Percentiles rank a stretch among this genome's conserved stretches.
Evolutionary conservation across 805 yeast species (phyloP).

Genomic region (Schizosaccharomyces cryophilus): DNA sequence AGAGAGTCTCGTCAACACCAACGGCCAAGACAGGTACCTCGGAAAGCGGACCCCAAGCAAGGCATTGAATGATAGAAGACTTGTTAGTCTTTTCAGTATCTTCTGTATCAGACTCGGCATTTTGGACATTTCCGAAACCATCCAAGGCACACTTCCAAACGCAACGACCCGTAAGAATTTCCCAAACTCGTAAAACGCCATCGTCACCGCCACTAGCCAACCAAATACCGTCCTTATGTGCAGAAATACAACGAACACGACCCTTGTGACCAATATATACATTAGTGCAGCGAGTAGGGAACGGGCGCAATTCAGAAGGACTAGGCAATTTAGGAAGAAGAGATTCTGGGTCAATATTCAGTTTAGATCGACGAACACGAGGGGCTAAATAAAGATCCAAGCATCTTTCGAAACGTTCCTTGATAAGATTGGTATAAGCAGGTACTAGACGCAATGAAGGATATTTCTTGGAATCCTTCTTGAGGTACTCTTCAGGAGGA

Average conservation of each 20-base stretch:
- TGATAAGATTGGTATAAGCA: slow-evolving; percentile 60
- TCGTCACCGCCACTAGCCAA: slow-evolving; percentile 95
- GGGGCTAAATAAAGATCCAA: slow-evolving; percentile 89
- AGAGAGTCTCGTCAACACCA: slow-evolving; percentile 5
- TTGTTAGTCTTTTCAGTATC: background rate
- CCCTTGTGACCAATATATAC: slow-evolving; percentile 63
- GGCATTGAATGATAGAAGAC: background rate
- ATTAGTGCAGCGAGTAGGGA: slow-evolving; percentile 79
- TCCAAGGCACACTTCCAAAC: background rate
- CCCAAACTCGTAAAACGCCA: slow-evolving; percentile 92
- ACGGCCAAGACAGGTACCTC: slow-evolving; percentile 15
- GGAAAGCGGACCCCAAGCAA: slow-evolving; percentile 14
- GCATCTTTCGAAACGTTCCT: slow-evolving; percentile 85
- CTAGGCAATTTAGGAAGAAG: slow-evolving; percentile 89
- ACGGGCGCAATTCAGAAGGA: slow-evolving; percentile 87
- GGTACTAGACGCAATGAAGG: slow-evolving; percentile 74
- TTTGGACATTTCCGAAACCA: background rate
- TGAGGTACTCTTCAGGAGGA: slow-evolving; percentile 86
- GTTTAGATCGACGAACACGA: slow-evolving; percentile 70
- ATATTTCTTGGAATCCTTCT: slow-evolving; percentile 60
- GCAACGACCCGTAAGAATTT: slow-evolving; percentile 64
- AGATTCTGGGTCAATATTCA: slow-evolving; percentile 87
- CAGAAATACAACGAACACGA: slow-evolving; percentile 53
- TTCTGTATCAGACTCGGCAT: background rate
- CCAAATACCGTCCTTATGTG: slow-evolving; percentile 83